Evolutionary conservation across 2,329 filamentous ascomycete species (phyloP), one percentile per base, ranked within the genome.

Genomic region (Ophiostoma populinum): DNA sequence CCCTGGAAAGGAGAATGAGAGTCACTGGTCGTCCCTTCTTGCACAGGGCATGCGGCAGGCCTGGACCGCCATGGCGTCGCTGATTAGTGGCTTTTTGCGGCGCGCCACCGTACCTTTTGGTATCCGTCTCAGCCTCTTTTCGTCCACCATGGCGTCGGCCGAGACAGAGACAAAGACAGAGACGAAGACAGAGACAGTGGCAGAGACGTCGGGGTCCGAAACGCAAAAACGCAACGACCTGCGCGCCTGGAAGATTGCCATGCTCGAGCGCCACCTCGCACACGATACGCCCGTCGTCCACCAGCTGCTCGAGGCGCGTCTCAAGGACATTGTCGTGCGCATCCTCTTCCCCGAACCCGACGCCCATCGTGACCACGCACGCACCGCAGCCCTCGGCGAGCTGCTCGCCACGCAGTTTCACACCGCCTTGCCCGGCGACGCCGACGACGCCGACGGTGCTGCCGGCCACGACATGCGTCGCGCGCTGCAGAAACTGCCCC

Each of bases 241-340:
- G 2, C 19, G 10, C 16, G 12, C 3, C 18, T 35, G 6, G 17
- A 31, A 40, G 21, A 34, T 28, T 1, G 10, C 22, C 9, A 30
- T 37, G 16, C 31, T 44, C 7, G 38, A 41, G 21, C 42, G 32
- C 4, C 35, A 35, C 32, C 13, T 40, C 15, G 11, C 11, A 16
- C 39, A 37, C 4, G 43, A 45, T 18, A 37, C 34, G 25, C 31
- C 37, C 2, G 32, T 35, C 13, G 39, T 42, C 24, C 26, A 24
- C 15, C 17, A 17, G 8, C 24, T 38, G 9, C 33, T 42, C 12
- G 41, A 43, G 24, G 22, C 12, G 27, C 32, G 25, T 3, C 34
- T 43, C 21, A 40, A 36, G 18, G 32, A 35, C 2, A 32, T 39
- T 10, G 1, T 44, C n/a, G 19, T 39, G 16, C 31, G 27, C n/a